Evolutionary conservation across 805 yeast species (phyloP), one percentile per base, ranked within the genome.

Genomic region (Jamesozyma hellenica): DNA sequence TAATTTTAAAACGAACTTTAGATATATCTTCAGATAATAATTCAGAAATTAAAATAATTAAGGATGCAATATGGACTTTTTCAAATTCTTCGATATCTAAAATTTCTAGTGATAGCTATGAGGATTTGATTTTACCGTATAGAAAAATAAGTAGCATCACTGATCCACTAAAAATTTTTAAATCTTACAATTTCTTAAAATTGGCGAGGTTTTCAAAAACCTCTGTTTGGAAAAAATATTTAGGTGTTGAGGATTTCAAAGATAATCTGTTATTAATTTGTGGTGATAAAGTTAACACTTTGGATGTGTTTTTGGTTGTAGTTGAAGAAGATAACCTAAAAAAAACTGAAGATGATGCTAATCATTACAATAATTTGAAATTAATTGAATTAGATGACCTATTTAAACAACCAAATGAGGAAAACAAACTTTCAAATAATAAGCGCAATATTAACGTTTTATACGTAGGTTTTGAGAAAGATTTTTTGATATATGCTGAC

Each of bases 381-480:
- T 27, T 46, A 10, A 40, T 35, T 6, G 52, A 51, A 35, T 23
- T 53, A 9, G 52, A 51, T 31, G 55, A 52, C 40, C 31, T 52
- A 26, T 28, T 52, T 7, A 31, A 36, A 9, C 4, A 16, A 7
- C 16, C 16, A 4, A 26, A 17, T 14, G 10, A 13, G 3, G 8
- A 5, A n/a, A n/a, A n/a, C n/a, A n/a, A n/a, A n/a, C n/a, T n/a
- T n/a, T n/a, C n/a, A n/a, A n/a, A n/a, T n/a, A n/a, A n/a, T n/a
- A n/a, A n/a, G n/a, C n/a, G n/a, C n/a, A n/a, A n/a, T n/a, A n/a
- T n/a, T n/a, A n/a, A n/a, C n/a, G n/a, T 18, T 15, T 18, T 31
- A 15, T 17, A 15, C 11, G 12, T 31, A 17, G 23, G 15, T 15
- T 16, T 31, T 9, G 12, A 34, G 9, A 6, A 13, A 25, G 21